Conservation (phyloP, 352 stramenopile genomes). For the Phytophthora idaei region DNA sequence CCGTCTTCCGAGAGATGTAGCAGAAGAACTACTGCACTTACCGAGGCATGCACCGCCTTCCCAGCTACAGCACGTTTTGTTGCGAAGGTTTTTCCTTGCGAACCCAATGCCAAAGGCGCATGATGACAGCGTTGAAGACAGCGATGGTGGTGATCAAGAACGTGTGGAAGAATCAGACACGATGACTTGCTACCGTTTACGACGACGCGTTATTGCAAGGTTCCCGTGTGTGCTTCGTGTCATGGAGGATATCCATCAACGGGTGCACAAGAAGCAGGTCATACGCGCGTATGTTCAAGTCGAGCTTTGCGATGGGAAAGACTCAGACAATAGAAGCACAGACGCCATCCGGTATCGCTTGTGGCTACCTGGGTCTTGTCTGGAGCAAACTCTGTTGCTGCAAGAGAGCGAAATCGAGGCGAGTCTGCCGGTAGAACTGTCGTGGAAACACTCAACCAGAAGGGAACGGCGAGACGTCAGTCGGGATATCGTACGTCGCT, state of each 20-base stretch:
- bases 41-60: constrained; percentile 23
- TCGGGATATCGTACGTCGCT: constrained; percentile 36
- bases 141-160: constrained; percentile 5
- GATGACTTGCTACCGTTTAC: constrained; percentile 17
- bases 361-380: constrained; percentile 54
- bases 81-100: constrained; percentile 19
- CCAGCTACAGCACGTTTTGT: constrained; percentile 19
- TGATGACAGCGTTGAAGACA: not conserved
- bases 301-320: constrained; percentile 39
- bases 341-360: constrained; percentile 44
- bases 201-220: constrained; percentile 37
- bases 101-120: not conserved
- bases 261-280: constrained; percentile 41
- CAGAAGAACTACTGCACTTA: constrained; percentile 23
- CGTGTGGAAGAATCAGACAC: not conserved
- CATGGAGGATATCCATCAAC: constrained; percentile 42
- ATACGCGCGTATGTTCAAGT: constrained; percentile 63
- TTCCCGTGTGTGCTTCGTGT: constrained; percentile 58
- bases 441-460: constrained; percentile 41
- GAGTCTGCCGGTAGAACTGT: constrained; percentile 36
- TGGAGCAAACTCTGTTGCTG: constrained; percentile 53
- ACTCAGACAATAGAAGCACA: not conserved
- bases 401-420: constrained; percentile 62
- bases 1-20: constrained; percentile 14
- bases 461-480: constrained; percentile 22